These are phyloP conservation scores for Flaveria brownii DNA, from an alignment of 129 eudicot species.

Conservation along the genomic window DNA sequence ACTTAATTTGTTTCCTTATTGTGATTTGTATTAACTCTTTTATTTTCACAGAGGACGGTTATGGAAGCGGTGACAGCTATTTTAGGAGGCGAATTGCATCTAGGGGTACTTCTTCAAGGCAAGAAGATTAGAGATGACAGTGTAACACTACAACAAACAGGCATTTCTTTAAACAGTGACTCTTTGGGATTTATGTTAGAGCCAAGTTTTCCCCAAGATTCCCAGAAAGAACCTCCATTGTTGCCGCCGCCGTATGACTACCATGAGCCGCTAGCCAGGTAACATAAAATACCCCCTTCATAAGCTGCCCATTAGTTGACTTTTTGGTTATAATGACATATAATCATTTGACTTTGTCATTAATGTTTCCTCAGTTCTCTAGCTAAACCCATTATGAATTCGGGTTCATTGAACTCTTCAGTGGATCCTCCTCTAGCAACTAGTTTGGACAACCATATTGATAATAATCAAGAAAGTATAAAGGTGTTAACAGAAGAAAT, in stretches of 20 bases:
- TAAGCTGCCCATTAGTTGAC: slow-evolving; percentile 13
- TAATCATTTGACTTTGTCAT: not conserved
- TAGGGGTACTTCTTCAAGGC: slow-evolving; percentile 85
- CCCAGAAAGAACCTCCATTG: slow-evolving; percentile 46
- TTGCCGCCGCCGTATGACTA: slow-evolving; percentile 44
- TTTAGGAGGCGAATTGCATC: slow-evolving; percentile 70
- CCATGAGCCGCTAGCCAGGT: slow-evolving; percentile 55
- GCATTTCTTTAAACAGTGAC: slow-evolving; percentile 54
- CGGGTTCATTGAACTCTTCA: slow-evolving; percentile 10
- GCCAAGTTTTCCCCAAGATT: slow-evolving; percentile 53
- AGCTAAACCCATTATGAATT: slow-evolving; percentile 34
- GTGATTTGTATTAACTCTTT: slow-evolving; percentile 4
- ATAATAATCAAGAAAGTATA: slow-evolving; percentile 33
- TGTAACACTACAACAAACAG: slow-evolving; percentile 79
- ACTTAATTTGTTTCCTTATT: not conserved
- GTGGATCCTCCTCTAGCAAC: slow-evolving; percentile 35
- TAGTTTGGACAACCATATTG: slow-evolving; percentile 40
- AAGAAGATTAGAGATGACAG: slow-evolving; percentile 79
- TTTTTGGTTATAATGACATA: not conserved
- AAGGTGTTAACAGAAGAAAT: slow-evolving; percentile 31
- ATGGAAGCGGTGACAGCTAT: slow-evolving; percentile 81
- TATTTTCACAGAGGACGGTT: slow-evolving; percentile 54
- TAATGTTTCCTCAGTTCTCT: slow-evolving; percentile 40
- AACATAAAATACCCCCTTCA: slow-evolving; percentile 7
- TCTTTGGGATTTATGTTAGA: slow-evolving; percentile 72